Base-by-base conservation (phyloP, 352 stramenopile genomes). In the Globisporangium paroecandrum region DNA sequence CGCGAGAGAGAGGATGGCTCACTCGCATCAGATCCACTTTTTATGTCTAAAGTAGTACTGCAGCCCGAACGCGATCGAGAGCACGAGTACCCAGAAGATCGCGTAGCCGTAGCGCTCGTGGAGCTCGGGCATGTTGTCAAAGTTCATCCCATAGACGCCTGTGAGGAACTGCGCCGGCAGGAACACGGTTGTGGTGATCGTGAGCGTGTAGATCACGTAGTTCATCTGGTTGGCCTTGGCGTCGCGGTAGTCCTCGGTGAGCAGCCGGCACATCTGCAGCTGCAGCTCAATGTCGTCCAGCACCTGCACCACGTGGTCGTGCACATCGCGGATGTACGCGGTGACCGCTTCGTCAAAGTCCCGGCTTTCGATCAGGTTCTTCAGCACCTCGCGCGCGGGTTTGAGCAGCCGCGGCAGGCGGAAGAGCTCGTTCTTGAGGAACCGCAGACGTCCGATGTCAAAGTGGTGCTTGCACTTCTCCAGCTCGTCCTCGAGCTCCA, bases 81-180 rank as follows among this genome's bases (percentile, higher is more conserved):
- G 76, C 9, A 91, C 81, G 13, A 91, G 75, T 36, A 90, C 65
- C 89, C 87, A 96, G 53, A 96, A 97, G 47, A 94, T 78, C 1
- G 73, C 72, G 68, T 96, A 97, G 24, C 87, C 89, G 59, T 90
- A 95, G 15, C 79, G 77, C 25, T 86, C 76, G 65, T 95, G 81
- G 7, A 96, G 82, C 74, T 97, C 88, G 1, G 86, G 86, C 87
- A 96, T 96, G 60, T 94, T 85, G 58, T 91, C 84, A 75, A 97
- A 96, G 78, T 96, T 96, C 90, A 96, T 96, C 58, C 90, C 89
- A 63, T 94, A 96, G 54, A 97, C 84, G 32, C 89, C 88, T 60
- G 89, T 96, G 57, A 97, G 74, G 65, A 97, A 97, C 70, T 97
- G 89, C 32, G 85, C 85, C 0, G 89, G 87, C 13, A 97, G 65